Conservation (phyloP, 192 early-diverging fungal genomes). For the Gamsiella multidivaricata region DNA sequence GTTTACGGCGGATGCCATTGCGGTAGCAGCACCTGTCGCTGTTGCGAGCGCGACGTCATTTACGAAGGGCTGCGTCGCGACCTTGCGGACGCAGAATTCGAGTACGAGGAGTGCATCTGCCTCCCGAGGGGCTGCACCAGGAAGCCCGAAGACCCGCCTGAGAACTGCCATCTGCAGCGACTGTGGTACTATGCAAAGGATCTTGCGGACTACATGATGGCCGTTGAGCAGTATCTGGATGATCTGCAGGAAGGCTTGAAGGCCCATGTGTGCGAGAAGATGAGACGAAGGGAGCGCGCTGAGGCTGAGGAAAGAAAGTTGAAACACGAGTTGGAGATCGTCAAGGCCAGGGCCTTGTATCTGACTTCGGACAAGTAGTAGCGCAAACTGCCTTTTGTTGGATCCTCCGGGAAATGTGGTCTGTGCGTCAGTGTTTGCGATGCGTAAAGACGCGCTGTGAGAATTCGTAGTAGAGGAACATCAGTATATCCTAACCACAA, state of each 20-base stretch:
- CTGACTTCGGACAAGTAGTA: not conserved
- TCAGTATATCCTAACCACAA: no score
- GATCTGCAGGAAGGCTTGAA: not conserved
- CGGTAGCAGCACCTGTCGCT: no score
- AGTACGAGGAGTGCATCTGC: constrained; percentile 2
- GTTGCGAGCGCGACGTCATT: not conserved
- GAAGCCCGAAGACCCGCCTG: not conserved
- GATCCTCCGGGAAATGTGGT: not conserved
- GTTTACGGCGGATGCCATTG: no score
- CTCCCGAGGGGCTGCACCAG: not conserved
- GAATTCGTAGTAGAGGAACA: no score
- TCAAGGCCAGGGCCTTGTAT: not conserved
- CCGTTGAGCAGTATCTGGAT: not conserved
- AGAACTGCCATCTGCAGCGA: not conserved
- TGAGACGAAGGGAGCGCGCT: not conserved
- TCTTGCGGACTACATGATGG: not conserved
- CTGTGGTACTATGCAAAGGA: constrained; percentile 1
- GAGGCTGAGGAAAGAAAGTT: not conserved
- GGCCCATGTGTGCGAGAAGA: not conserved
- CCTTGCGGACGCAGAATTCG: not conserved
- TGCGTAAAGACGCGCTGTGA: no score
- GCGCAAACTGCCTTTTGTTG: not conserved
- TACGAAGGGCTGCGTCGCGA: not conserved
- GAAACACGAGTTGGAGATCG: not conserved
- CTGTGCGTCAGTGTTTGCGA: no score